Percentiles rank a stretch among this genome's conserved stretches.
Conservation (phyloP, 2,329 filamentous ascomycete species). For the Fusarium subtropicale region DNA sequence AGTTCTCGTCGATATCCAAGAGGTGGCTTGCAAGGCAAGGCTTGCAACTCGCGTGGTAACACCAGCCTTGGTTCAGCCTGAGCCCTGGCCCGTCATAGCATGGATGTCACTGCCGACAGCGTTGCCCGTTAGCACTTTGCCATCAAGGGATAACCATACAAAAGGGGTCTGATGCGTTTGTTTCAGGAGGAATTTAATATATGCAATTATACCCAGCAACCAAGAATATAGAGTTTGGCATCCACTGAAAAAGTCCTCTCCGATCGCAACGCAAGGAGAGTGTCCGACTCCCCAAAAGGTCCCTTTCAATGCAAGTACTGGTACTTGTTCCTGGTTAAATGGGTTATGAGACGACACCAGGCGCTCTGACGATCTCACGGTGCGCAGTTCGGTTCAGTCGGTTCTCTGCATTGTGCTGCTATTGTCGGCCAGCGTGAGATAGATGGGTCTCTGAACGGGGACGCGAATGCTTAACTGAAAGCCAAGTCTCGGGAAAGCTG, state of each 20-base stretch:
- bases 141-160: conserved; percentile 15
- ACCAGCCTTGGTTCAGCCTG: conserved; percentile 15
- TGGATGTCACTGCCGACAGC: conserved; percentile 6
- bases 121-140: not conserved
- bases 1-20: conserved; percentile 7
- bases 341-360: not conserved
- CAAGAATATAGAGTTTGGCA: conserved; percentile 4
- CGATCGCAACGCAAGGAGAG: conserved; percentile 9
- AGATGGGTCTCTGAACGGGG: conserved; percentile 13
- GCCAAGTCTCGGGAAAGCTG: conserved; percentile 34
- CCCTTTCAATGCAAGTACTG: conserved; percentile 25
- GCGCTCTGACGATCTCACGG: conserved; percentile 6
- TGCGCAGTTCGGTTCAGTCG: not conserved
- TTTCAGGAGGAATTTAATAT: conserved; percentile 32
- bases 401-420: conserved; percentile 15
- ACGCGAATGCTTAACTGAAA: conserved; percentile 37
- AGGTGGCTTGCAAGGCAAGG: conserved; percentile 36
- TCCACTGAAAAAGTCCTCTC: conserved; percentile 5
- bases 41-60: conserved; percentile 20
- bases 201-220: conserved; percentile 1
- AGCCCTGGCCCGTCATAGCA: conserved; percentile 8
- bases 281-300: conserved; percentile 1
- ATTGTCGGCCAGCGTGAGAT: not conserved
- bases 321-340: conserved; percentile 14
- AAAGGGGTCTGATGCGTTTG: conserved; percentile 2